Base-by-base conservation (phyloP, 176 grass and related monocot species). In the Juncus inflexus region DNA sequence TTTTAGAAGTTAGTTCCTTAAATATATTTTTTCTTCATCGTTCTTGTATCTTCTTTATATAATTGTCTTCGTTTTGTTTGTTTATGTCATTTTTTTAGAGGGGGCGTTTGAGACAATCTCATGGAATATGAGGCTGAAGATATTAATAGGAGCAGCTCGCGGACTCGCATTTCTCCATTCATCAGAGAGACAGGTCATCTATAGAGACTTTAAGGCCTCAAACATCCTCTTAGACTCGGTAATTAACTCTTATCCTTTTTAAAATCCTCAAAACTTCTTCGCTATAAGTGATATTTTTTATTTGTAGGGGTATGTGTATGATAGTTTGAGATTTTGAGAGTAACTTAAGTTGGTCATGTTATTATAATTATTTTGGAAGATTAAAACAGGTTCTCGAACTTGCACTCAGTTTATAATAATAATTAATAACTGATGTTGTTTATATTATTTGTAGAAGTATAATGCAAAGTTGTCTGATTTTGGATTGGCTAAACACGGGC, bases 141-240 rank as follows among this genome's bases (percentile, higher is more conserved):
- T 96, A 50, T 67, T 84, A 9, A 96, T 96, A 10, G 87, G 91
- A 42, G 81, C 91, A 50, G 91, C 91, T 70, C 91, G 91, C 59
- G 91, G 91, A 47, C 91, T 96, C 6, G 91, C 81, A 6, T 90
- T 96, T 63, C 77, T 96, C 55, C 91, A 96, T 82, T 77, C 91
- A 5, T 90, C 87, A 14, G 84, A 96, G 37, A 83, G 66, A 50
- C 84, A 96, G 38, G 73, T 90, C 66, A 96, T 96, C 43, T 96
- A 96, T 56, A 78, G 87, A 68, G 91, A 96, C 61, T 90, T 96
- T 62, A 96, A 96, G 42, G 87, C 91, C 16, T 90, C 91, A 0
- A 96, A 96, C 16, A 96, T 96, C 9, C 69, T 96, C 43, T 6
- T 96, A 56, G 91, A 96, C 62, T 88, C 87, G 14, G 91, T 96